Evolutionary conservation across 1,139 yeast species (phyloP).

Genomic region (Spencermartinsiella ligniputridi): DNA sequence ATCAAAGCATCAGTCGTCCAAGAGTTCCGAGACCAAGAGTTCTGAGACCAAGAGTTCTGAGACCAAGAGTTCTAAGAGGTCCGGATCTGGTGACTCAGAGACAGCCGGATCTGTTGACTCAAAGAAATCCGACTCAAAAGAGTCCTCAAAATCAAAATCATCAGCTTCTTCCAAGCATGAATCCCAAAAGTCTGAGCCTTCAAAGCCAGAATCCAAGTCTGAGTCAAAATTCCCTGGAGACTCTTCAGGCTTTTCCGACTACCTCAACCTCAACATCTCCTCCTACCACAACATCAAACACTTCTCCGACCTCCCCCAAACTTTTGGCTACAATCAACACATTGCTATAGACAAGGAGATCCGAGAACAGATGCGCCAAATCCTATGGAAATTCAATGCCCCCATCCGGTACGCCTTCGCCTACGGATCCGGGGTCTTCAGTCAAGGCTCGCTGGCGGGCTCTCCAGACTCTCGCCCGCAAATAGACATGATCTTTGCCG

Average conservation of each 20-base stretch:
- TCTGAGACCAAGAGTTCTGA: no score
- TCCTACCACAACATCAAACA: constrained; percentile 30
- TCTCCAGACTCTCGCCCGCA: constrained; percentile 48
- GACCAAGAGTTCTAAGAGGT: no score
- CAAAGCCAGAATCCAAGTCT: neutral
- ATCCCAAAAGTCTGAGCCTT: no score
- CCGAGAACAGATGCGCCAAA: constrained; percentile 45
- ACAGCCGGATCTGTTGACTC: neutral
- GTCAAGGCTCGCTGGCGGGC: constrained; percentile 51
- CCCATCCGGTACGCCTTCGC: constrained; percentile 79
- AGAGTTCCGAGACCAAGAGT: no score
- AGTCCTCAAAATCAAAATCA: neutral
- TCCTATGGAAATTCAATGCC: constrained; percentile 57
- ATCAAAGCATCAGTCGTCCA: no score
- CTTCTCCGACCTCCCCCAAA: constrained; percentile 48
- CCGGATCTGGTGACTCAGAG: neutral
- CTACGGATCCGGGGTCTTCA: constrained; percentile 92
- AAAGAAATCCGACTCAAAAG: neutral
- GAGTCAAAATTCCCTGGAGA: no score
- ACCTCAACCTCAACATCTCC: constrained; percentile 23
- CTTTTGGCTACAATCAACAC: constrained; percentile 57
- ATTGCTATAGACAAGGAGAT: constrained; percentile 44
- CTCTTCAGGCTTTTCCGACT: no score
- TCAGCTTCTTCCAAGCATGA: no score
- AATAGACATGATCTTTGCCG: constrained; percentile 84